Evolutionary conservation across 2,329 filamentous ascomycete species (phyloP), one percentile per base, ranked within the genome.

Genomic region (Ophiognomonia clavigignenti-juglandacearum): DNA sequence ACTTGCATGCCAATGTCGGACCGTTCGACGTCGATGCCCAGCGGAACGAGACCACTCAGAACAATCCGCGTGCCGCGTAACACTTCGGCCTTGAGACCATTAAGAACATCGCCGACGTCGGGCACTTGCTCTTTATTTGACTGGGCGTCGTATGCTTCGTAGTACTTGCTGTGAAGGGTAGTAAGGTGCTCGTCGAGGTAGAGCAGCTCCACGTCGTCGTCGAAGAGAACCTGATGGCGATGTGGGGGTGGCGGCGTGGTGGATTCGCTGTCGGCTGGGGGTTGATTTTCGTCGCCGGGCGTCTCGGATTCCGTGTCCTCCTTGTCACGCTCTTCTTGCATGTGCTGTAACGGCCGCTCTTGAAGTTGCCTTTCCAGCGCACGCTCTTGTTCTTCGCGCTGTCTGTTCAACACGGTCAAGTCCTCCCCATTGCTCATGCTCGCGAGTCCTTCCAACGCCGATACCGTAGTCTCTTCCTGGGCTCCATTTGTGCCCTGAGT

Each of bases 1-100:
- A 90, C 86, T 75, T 95, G 95, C 35, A 92, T 73, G 4, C 87
- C 90, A 48, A 95, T 87, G 62, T 98, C 93, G 2, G 90, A 90
- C 51, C 78, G 81, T 48, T 86, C 80, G 27, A 92, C 82, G 57
- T 92, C 84, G 31, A 86, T 79, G 5, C 87, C 88, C 1, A 96
- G 71, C 0, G 91, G 91, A 3, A 97, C 83, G 3, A 98, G 83
- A 1, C 93, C 93, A 0, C 92, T 96, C 54, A 97, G 85, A 5
- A 96, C 91, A 48, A 98, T 79, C 5, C 83, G 80, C 10, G 87
- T 81, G 13, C 83, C 86, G 19, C 76, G 78, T 1, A 98, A 79
- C 2, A 95, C 86, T 45, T 77, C 76, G 1, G 75, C 71, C 70
- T 97, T 97, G 61, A 97, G 81, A 39, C 76, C 69, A 32, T 88